Evolutionary conservation across 768 basidiomycete genomes (phyloP).

Genomic region (Lactarius hatsudake): DNA sequence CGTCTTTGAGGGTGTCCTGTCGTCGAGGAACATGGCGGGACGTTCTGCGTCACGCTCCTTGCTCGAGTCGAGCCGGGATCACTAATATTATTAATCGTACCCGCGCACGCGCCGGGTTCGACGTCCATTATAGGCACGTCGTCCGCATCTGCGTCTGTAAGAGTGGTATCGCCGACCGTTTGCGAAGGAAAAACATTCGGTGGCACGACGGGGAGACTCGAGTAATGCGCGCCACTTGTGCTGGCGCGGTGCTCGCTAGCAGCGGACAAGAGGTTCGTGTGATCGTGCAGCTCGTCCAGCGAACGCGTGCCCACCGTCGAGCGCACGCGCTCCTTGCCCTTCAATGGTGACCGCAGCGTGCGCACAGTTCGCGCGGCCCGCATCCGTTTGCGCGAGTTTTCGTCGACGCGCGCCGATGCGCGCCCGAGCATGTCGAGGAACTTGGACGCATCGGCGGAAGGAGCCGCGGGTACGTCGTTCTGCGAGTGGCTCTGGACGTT

Average conservation of each 20-base stretch:
- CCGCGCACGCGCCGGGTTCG: background rate
- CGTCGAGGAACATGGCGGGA: background rate
- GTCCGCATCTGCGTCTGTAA: background rate
- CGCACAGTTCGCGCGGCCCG: background rate
- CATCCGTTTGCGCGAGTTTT: constrained; percentile 23
- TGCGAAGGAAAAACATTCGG: constrained; percentile 1
- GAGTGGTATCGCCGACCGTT: background rate
- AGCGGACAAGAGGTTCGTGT: background rate
- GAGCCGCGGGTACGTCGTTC: background rate
- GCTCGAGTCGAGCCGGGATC: background rate
- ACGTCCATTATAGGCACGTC: background rate
- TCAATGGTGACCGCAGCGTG: background rate
- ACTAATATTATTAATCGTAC: background rate
- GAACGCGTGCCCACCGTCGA: background rate
- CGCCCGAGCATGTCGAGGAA: constrained; percentile 22
- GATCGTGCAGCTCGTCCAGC: constrained; percentile 11
- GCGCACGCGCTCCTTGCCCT: constrained; percentile 9
- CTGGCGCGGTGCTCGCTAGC: background rate
- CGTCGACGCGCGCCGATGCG: constrained; percentile 20
- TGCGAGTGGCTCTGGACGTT: constrained; percentile 16
- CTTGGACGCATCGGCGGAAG: constrained; percentile 10
- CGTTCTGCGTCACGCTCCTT: background rate
- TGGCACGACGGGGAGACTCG: constrained; percentile 18
- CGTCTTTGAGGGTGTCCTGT: background rate
- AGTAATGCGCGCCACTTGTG: background rate